phyloP scores from a whole-genome alignment of 768 basidiomycete species.

The Suillus occidentalis region DNA sequence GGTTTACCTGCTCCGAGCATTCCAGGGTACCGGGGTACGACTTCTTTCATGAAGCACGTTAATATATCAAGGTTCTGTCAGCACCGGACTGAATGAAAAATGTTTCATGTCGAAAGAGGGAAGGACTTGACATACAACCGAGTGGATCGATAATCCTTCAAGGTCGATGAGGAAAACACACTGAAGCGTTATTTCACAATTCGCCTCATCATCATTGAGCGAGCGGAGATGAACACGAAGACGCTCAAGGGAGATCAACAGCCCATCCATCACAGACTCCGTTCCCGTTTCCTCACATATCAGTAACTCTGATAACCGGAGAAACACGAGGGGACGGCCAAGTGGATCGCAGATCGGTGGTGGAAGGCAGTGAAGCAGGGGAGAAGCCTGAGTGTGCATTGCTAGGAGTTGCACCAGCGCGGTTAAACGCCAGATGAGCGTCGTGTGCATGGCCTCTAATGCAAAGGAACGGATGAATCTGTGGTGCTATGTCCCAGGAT shows the following conservation, averaged over 20 bases:
- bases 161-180: constrained; percentile 71
- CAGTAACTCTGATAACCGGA: constrained; percentile 46
- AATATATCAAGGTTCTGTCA: constrained; percentile 59
- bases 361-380: constrained; percentile 56
- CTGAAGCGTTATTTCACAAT: constrained; percentile 51
- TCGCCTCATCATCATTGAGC: constrained; percentile 45
- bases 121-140: constrained; percentile 44
- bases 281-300: constrained; percentile 32
- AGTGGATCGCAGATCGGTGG: constrained; percentile 54
- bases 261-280: constrained; percentile 33
- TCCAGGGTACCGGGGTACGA: constrained; percentile 71
- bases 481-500: constrained; percentile 49
- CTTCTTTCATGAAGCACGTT: constrained; percentile 63
- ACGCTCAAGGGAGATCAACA: constrained; percentile 54
- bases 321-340: constrained; percentile 62
- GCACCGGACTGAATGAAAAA: neutral
- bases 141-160: constrained; percentile 52
- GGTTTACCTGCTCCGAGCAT: constrained; percentile 73
- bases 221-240: constrained; percentile 56
- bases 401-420: constrained; percentile 34
- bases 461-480: constrained; percentile 64
- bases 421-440: constrained; percentile 54
- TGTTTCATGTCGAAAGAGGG: constrained; percentile 6
- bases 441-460: constrained; percentile 56
- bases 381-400: constrained; percentile 22